phyloP scores from a whole-genome alignment of 306 rosid genomes.

The Begonia peltatifolia region DNA sequence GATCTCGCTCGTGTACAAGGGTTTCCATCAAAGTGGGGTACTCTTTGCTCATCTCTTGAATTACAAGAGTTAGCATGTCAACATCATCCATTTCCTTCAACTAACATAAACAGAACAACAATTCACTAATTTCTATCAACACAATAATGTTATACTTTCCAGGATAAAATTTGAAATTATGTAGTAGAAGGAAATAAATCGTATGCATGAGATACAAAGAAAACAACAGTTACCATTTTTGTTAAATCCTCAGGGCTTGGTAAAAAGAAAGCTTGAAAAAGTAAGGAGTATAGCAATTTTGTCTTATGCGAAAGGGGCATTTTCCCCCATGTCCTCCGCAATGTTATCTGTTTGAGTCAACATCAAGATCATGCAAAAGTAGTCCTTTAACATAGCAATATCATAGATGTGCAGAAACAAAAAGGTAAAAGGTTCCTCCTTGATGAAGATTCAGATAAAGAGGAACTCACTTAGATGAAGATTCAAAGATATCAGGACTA shows the following conservation, averaged over 20 bases:
- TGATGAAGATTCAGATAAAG: constrained; percentile 1
- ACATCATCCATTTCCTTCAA: constrained; percentile 82
- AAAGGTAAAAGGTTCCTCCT: background rate
- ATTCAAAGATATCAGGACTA: background rate
- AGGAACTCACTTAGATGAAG: constrained; percentile 1
- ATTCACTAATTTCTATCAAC: background rate
- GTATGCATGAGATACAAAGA: constrained; percentile 7
- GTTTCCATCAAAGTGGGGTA: constrained; percentile 95
- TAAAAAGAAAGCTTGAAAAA: constrained; percentile 71
- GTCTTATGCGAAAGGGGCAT: constrained; percentile 92
- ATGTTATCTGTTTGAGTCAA: constrained; percentile 51
- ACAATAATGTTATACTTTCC: too few species aligned
- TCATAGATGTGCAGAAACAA: background rate
- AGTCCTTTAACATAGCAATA: too few species aligned
- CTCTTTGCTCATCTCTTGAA: constrained; percentile 87
- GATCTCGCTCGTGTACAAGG: constrained; percentile 87
- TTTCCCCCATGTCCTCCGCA: constrained; percentile 81
- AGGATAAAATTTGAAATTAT: too few species aligned
- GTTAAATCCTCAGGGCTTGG: constrained; percentile 69
- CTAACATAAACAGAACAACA: constrained; percentile 27
- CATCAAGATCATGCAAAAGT: constrained; percentile 3
- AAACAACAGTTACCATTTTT: constrained; percentile 45
- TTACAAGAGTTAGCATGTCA: constrained; percentile 79
- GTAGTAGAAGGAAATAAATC: background rate
- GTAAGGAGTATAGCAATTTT: constrained; percentile 48